Conservation (phyloP, 805 yeast genomes). For the Metschnikowia henanensis region DNA sequence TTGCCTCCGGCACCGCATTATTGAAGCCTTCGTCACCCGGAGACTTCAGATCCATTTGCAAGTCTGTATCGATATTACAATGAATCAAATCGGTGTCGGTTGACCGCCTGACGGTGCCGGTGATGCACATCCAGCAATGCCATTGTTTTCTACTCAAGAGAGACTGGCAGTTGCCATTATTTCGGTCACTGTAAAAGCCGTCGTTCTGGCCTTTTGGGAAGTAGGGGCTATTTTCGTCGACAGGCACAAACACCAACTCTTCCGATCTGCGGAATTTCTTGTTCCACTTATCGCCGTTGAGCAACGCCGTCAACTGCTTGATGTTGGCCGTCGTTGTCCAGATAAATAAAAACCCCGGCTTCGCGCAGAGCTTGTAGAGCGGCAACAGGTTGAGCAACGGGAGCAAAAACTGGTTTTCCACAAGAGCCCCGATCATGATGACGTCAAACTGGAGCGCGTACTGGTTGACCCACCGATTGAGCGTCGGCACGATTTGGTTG, state of each 20-base stretch:
- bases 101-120: conserved; percentile 89
- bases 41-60: conserved; percentile 56
- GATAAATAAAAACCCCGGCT: conserved; percentile 82
- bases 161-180: conserved; percentile 21
- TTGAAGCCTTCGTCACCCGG: conserved; percentile 11
- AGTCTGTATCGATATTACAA: conserved; percentile 90
- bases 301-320: conserved; percentile 55
- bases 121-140: conserved; percentile 98
- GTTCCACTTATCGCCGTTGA: conserved; percentile 49
- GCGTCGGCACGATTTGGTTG: conserved; percentile 53
- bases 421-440: conserved; percentile 86
- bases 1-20: conserved; percentile 58
- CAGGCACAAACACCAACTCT: conserved; percentile 80
- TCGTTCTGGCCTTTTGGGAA: conserved; percentile 54
- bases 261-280: conserved; percentile 83
- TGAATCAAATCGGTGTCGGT: conserved; percentile 83
- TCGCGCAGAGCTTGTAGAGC: conserved; percentile 68
- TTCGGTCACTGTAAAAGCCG: conserved; percentile 16
- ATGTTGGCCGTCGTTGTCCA: conserved; percentile 85
- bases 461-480: conserved; percentile 60
- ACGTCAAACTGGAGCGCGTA: conserved; percentile 76
- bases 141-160: conserved; percentile 76
- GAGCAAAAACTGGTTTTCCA: conserved; percentile 67
- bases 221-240: conserved; percentile 61
- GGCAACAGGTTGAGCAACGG: conserved; percentile 68